phyloP scores from a whole-genome alignment of 495 filamentous ascomycete genomes.

The Bombardia bombarda region DNA sequence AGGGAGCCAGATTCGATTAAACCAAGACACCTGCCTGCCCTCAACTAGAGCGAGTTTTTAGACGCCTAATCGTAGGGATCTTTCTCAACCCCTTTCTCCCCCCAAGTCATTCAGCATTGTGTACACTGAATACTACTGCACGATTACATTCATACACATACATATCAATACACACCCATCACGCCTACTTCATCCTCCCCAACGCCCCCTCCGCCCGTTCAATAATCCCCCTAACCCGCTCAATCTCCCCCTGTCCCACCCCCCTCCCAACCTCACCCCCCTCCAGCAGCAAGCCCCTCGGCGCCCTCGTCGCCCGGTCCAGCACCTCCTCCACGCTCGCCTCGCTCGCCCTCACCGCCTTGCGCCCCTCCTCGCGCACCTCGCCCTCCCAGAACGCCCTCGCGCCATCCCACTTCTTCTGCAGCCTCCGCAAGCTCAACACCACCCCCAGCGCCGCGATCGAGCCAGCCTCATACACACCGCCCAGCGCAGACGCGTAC shows the following conservation, averaged over 20 bases:
- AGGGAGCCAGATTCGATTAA: too few relatives aligned
- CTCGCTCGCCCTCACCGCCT: conserved; percentile 63
- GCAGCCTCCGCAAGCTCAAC: conserved; percentile 65
- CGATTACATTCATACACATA: neutral
- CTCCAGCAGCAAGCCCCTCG: conserved; percentile 14
- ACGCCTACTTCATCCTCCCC: conserved; percentile 7
- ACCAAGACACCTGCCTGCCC: too few relatives aligned
- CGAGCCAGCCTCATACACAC: conserved; percentile 71
- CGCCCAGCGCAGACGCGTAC: conserved; percentile 51
- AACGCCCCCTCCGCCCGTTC: conserved; percentile 36
- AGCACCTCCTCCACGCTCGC: conserved; percentile 51
- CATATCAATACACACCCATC: too few relatives aligned
- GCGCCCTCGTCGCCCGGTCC: conserved; percentile 28
- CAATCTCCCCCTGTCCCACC: conserved; percentile 32
- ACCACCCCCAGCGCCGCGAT: conserved; percentile 72
- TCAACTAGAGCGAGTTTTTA: too few relatives aligned
- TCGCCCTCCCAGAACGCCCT: conserved; percentile 64
- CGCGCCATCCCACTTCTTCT: conserved; percentile 69
- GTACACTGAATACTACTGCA: neutral
- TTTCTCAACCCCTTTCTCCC: too few relatives aligned
- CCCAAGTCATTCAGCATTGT: too few relatives aligned
- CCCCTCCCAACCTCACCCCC: conserved; percentile 38
- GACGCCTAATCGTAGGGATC: too few relatives aligned
- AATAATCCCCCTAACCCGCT: conserved; percentile 48
- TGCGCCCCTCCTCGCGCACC: conserved; percentile 72